Percentiles rank a stretch among this genome's conserved stretches.
Conservation (phyloP, 208 protist genomes). For the Wallacemonas sp. region DNA sequence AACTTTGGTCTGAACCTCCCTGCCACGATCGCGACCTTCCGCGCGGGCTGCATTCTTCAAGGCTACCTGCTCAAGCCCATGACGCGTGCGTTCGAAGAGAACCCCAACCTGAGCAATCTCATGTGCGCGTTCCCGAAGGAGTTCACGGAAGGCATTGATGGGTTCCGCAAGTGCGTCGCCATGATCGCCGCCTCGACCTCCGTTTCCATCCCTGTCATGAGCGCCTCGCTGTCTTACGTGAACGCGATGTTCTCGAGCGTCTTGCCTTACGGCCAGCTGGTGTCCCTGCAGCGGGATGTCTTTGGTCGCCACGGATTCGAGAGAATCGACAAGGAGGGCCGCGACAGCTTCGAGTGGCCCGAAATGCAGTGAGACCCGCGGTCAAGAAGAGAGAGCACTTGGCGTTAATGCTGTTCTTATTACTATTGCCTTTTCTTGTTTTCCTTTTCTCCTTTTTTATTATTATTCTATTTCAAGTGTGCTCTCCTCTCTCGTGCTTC, state of each 20-base stretch:
- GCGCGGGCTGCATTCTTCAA: slow-evolving; percentile 90
- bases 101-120: slow-evolving; percentile 85
- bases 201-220: slow-evolving; percentile 74
- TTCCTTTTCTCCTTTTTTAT: slow-evolving; percentile 19
- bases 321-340: slow-evolving; percentile 79
- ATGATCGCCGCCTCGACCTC: slow-evolving; percentile 49
- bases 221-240: slow-evolving; percentile 76
- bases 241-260: slow-evolving; percentile 84
- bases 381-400: no score
- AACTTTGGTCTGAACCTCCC: slow-evolving; percentile 86
- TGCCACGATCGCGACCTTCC: slow-evolving; percentile 90
- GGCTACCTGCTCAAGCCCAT: slow-evolving; percentile 86
- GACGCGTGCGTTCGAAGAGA: slow-evolving; percentile 87
- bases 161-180: slow-evolving; percentile 69
- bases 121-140: slow-evolving; percentile 87
- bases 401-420: no score
- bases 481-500: no score
- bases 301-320: slow-evolving; percentile 92
- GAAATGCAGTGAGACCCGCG: slow-evolving; percentile 88
- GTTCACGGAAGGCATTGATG: slow-evolving; percentile 59
- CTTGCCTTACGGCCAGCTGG: slow-evolving; percentile 84
- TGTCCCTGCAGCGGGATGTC: slow-evolving; percentile 91
- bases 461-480: no score
- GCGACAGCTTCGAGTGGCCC: slow-evolving; percentile 80
- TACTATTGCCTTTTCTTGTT: neutral